phyloP scores from a whole-genome alignment of 2,329 filamentous ascomycete species.

The Curvularia sp. region DNA sequence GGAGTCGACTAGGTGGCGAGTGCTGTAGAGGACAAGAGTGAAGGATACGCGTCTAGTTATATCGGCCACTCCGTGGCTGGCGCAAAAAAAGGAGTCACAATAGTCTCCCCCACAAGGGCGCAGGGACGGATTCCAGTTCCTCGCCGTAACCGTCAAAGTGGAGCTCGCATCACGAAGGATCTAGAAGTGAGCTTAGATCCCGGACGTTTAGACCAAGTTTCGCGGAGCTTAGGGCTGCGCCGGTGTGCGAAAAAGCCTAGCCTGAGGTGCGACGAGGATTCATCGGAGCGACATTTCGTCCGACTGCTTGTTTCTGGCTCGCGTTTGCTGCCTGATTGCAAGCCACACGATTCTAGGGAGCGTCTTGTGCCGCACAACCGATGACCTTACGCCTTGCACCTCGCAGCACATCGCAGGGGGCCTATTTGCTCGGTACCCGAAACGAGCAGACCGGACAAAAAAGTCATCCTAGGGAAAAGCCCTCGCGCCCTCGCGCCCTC shows the following conservation, averaged over 20 bases:
- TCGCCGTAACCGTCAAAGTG: background rate
- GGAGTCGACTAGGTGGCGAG: background rate
- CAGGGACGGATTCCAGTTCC: background rate
- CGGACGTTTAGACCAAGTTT: background rate
- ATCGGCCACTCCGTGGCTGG: background rate
- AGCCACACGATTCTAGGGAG: background rate
- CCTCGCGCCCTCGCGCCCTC: slow-evolving; percentile 2
- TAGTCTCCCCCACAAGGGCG: background rate
- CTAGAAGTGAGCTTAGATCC: background rate
- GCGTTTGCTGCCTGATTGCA: slow-evolving; percentile 15
- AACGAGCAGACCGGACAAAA: background rate
- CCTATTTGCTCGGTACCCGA: background rate
- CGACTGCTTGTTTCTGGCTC: background rate
- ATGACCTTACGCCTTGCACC: slow-evolving; percentile 13
- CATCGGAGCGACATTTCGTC: background rate
- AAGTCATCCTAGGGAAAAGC: background rate
- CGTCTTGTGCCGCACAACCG: slow-evolving; percentile 3
- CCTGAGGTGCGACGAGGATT: background rate
- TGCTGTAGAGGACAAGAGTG: background rate
- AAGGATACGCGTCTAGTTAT: slow-evolving; percentile 6
- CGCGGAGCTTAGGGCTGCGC: background rate
- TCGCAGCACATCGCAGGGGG: slow-evolving; percentile 12
- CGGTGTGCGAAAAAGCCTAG: background rate
- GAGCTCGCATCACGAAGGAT: background rate
- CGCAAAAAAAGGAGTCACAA: background rate